Percentiles rank a stretch among this genome's conserved stretches.
phyloP scores from a whole-genome alignment of 805 yeast genomes.

The Yamadazyma philogaea region DNA sequence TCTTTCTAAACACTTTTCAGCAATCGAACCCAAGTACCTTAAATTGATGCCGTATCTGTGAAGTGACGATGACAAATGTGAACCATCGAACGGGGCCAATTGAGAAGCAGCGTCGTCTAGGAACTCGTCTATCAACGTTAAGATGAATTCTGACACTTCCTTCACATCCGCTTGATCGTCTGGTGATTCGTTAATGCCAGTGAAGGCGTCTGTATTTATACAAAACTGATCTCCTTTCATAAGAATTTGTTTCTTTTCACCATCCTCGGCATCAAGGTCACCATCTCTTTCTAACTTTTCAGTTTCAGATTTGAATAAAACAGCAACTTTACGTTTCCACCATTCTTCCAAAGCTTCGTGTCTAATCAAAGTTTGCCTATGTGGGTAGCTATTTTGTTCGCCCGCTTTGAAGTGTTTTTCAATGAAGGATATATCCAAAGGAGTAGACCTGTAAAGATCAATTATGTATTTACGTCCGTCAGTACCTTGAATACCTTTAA shows the following conservation, averaged over 20 bases:
- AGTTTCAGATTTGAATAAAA: constrained; percentile 47
- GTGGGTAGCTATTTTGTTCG: constrained; percentile 65
- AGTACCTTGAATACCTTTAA: constrained; percentile 81
- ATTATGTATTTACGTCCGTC: constrained; percentile 83
- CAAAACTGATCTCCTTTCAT: constrained; percentile 53
- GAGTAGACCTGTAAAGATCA: constrained; percentile 81
- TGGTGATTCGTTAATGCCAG: constrained; percentile 37
- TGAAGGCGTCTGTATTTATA: constrained; percentile 78
- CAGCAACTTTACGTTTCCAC: constrained; percentile 71
- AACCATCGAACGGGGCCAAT: constrained; percentile 77
- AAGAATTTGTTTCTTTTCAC: constrained; percentile 47
- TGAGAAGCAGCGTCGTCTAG: constrained; percentile 53
- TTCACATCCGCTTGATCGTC: constrained; percentile 65
- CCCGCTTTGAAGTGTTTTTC: constrained; percentile 45
- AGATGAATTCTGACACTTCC: constrained; percentile 64
- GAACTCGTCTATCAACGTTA: constrained; percentile 60
- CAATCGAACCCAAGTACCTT: constrained; percentile 77
- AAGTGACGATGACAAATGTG: constrained; percentile 61
- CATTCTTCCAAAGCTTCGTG: constrained; percentile 88
- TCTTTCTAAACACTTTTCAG: constrained; percentile 25
- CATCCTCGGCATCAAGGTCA: constrained; percentile 27
- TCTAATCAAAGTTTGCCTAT: constrained; percentile 72
- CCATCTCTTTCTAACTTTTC: constrained; percentile 43
- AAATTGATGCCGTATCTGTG: constrained; percentile 85
- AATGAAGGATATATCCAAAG: constrained; percentile 75